phyloP scores from a whole-genome alignment of 805 yeast genomes.

The Candida caryicola region DNA sequence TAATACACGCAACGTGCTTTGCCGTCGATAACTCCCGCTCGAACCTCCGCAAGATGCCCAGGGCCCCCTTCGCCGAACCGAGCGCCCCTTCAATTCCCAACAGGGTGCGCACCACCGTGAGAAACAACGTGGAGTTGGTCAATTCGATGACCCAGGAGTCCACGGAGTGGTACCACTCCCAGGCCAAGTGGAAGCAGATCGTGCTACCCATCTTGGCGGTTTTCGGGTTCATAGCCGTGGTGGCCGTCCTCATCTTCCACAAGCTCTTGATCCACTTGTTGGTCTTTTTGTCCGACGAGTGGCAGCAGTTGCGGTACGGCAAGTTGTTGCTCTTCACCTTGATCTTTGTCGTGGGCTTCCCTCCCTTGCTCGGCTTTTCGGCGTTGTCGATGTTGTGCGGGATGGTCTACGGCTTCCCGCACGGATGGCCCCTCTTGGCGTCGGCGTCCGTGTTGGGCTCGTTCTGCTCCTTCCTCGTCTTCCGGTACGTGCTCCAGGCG shows the following conservation, averaged over 20 bases:
- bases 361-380: conserved; percentile 86
- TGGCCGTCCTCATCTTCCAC: conserved; percentile 34
- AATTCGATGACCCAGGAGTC: conserved; percentile 4
- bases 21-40: no score
- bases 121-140: conserved; percentile 5
- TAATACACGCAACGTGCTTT: no score
- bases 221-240: conserved; percentile 16
- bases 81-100: background rate
- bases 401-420: conserved; percentile 74
- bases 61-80: background rate
- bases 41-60: conserved; percentile 1
- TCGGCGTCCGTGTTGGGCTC: conserved; percentile 72
- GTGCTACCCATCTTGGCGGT: conserved; percentile 15
- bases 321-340: conserved; percentile 47
- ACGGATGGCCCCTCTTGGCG: conserved; percentile 79
- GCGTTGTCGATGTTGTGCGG: conserved; percentile 67
- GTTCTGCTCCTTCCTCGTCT: conserved; percentile 65
- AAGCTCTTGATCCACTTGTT: conserved; percentile 32
- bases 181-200: conserved; percentile 12
- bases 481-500: conserved; percentile 54
- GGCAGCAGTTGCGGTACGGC: conserved; percentile 41
- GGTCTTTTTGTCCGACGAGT: conserved; percentile 44
- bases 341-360: conserved; percentile 73
- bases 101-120: conserved; percentile 1
- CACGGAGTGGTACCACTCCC: conserved; percentile 16